Conservation (phyloP, 2,329 filamentous ascomycete species). For the Penicillium griseofulvum region DNA sequence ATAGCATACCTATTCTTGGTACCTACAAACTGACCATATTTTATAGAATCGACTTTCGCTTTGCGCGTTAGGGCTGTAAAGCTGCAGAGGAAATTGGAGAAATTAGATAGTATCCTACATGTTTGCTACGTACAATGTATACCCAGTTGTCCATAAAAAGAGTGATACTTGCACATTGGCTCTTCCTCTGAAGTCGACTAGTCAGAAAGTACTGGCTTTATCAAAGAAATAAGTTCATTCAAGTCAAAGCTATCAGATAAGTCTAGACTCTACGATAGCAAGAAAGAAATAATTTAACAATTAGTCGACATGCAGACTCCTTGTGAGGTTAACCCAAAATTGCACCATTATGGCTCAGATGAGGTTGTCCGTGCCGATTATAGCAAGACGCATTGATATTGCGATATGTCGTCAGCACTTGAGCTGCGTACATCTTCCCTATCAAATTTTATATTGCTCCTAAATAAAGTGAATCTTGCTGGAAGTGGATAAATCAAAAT, state of each 20-base stretch:
- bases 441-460: background rate
- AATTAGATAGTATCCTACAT: background rate
- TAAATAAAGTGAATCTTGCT: too few relatives aligned
- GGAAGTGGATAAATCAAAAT: background rate
- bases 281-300: background rate
- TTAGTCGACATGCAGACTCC: background rate
- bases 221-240: background rate
- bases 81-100: background rate
- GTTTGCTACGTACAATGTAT: background rate
- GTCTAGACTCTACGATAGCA: too few relatives aligned
- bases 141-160: background rate
- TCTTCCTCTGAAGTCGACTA: too few relatives aligned
- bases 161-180: too few relatives aligned
- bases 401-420: background rate
- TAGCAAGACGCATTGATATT: background rate
- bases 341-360: background rate
- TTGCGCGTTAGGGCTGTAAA: conserved; percentile 15
- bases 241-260: background rate
- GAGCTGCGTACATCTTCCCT: background rate
- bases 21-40: background rate
- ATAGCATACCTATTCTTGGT: background rate
- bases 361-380: background rate
- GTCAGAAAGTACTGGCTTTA: background rate
- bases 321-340: background rate
- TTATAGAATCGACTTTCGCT: conserved; percentile 35